A percentile compares a stretch with the other conserved stretches of the same genome.
These are phyloP conservation scores for Stentor coeruleus DNA, from an alignment of 73 alveolate species.

Conservation along the genomic window DNA sequence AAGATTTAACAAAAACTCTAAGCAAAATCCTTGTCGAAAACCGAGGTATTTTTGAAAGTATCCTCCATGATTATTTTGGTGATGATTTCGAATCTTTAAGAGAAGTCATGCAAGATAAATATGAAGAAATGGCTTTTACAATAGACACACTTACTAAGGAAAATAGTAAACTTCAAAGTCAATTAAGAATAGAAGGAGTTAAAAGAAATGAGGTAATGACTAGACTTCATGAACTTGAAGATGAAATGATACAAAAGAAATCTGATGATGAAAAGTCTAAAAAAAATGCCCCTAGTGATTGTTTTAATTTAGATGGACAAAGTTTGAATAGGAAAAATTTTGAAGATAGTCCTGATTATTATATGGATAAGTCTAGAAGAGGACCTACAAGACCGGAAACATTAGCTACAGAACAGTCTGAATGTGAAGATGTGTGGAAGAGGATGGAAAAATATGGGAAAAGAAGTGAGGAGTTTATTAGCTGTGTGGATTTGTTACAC, in stretches of 20 bases:
- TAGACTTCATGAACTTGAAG: background rate
- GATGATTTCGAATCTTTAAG: background rate
- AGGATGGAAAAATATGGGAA: background rate
- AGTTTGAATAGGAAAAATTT: background rate
- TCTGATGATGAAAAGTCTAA: background rate
- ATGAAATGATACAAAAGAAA: too few relatives aligned
- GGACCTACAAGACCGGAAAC: background rate
- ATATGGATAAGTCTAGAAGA: background rate
- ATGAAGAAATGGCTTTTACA: background rate
- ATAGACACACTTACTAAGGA: background rate
- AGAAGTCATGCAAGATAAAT: background rate
- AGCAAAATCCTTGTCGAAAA: slow-evolving; percentile 5
- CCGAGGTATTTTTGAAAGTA: background rate
- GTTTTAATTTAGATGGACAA: background rate
- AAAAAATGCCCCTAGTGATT: background rate
- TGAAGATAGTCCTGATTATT: background rate
- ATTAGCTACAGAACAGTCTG: too few relatives aligned
- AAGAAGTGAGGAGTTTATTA: background rate
- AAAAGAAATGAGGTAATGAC: background rate
- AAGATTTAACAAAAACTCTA: background rate
- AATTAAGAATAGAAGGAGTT: background rate
- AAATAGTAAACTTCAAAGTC: background rate
- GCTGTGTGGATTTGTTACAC: background rate
- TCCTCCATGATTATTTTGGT: background rate
- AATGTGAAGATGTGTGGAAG: too few relatives aligned